These are phyloP conservation scores for Sinapis alba DNA, from an alignment of 441 rosid genomes.

Conservation along the genomic window DNA sequence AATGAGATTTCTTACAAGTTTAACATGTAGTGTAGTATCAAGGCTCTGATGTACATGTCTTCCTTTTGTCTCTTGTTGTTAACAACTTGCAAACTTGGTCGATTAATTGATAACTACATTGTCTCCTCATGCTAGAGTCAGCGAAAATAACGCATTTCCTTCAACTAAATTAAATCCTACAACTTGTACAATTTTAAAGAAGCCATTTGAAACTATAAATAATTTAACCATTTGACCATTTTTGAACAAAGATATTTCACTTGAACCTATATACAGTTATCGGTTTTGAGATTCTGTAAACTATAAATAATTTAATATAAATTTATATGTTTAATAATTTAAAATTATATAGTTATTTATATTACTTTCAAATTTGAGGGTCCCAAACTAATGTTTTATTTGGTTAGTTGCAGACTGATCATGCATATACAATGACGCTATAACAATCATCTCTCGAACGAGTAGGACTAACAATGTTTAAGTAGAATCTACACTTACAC, in stretches of 20 bases:
- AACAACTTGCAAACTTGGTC: slow-evolving; percentile 33
- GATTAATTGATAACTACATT: slow-evolving; percentile 17
- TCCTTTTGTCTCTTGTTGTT: slow-evolving; percentile 3
- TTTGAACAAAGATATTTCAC: neutral
- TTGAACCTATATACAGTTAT: neutral
- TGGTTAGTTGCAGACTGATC: neutral
- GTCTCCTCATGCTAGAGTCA: slow-evolving; percentile 8
- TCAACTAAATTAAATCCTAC: neutral
- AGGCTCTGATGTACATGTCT: slow-evolving; percentile 4
- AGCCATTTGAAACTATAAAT: no score
- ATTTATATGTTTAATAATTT: neutral
- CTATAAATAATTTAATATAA: neutral
- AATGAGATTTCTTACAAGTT: slow-evolving; percentile 8
- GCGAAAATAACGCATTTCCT: slow-evolving; percentile 6
- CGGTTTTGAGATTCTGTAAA: neutral
- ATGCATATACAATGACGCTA: slow-evolving; percentile 4
- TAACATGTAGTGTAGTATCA: neutral
- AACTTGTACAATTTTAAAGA: slow-evolving; percentile 4
- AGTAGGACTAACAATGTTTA: slow-evolving; percentile 27
- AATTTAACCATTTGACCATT: slow-evolving; percentile 4
- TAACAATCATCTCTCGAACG: neutral
- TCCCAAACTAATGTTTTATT: neutral
- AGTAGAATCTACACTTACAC: slow-evolving; percentile 18
- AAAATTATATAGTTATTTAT: neutral
- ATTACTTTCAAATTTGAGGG: neutral